Evolutionary conservation across 2,329 filamentous ascomycete genomes (phyloP).

Genomic region (Pyrenochaeta sp.): DNA sequence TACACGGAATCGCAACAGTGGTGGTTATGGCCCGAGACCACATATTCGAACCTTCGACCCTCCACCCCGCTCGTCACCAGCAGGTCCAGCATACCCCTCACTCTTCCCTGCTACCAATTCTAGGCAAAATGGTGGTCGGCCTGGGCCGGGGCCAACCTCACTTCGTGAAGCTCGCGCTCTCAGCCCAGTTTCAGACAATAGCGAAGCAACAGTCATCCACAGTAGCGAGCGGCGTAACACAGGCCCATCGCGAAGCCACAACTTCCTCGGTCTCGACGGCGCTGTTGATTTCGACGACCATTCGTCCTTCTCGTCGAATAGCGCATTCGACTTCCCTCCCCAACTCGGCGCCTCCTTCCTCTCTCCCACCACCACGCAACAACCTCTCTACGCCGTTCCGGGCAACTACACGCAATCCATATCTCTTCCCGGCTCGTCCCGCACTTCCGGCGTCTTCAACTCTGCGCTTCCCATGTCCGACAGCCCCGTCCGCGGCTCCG

Average conservation of each 20-base stretch:
- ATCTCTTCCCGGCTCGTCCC: slow-evolving; percentile 46
- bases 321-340: slow-evolving; percentile 34
- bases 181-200: slow-evolving; percentile 37
- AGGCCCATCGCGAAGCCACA: slow-evolving; percentile 26
- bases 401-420: slow-evolving; percentile 24
- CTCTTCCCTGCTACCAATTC: slow-evolving; percentile 19
- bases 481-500: slow-evolving; percentile 35
- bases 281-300: slow-evolving; percentile 33
- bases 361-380: slow-evolving; percentile 21
- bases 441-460: slow-evolving; percentile 81
- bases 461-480: slow-evolving; percentile 86
- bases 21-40: slow-evolving; percentile 61
- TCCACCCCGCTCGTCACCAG: slow-evolving; percentile 37
- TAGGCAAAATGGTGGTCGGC: slow-evolving; percentile 23
- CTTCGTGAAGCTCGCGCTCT: slow-evolving; percentile 33
- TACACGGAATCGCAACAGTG: slow-evolving; percentile 65
- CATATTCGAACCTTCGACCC: slow-evolving; percentile 36
- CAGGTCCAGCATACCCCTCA: slow-evolving; percentile 31
- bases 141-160: slow-evolving; percentile 22
- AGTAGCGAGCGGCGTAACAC: slow-evolving; percentile 33
- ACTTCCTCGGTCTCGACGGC: slow-evolving; percentile 37
- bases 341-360: slow-evolving; percentile 40
- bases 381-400: slow-evolving; percentile 25
- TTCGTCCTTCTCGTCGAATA: slow-evolving; percentile 16
- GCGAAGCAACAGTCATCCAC: slow-evolving; percentile 35